Conservation (phyloP, 352 stramenopile genomes). For the Pythium rhizo-oryzae region DNA sequence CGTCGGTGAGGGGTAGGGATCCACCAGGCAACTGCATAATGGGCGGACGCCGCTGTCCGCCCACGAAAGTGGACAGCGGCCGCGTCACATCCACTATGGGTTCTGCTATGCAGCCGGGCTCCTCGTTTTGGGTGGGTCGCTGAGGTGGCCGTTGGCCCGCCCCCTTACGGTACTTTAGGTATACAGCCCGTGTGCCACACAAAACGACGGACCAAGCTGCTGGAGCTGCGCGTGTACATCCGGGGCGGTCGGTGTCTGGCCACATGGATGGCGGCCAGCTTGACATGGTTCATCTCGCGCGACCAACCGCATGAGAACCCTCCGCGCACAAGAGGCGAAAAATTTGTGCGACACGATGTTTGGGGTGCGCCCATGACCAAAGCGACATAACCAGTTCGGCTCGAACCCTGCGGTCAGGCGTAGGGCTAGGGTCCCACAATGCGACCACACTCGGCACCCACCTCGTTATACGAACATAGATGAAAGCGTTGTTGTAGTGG, state of each 20-base stretch:
- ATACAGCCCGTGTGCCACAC: background rate
- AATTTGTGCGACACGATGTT: conserved; percentile 18
- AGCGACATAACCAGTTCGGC: conserved; percentile 21
- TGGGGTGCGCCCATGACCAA: conserved; percentile 9
- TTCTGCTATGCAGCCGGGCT: too few species aligned
- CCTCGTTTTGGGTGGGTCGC: background rate
- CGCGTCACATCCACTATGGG: conserved; percentile 6
- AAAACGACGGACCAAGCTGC: too few species aligned
- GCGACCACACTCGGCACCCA: background rate
- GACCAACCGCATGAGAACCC: background rate
- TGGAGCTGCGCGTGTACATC: background rate
- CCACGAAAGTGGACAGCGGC: background rate
- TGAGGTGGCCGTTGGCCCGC: background rate
- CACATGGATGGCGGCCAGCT: too few species aligned
- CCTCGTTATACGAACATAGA: background rate
- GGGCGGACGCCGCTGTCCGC: background rate
- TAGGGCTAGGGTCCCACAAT: conserved; percentile 6
- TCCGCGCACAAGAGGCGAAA: conserved; percentile 2
- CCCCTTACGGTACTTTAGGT: background rate
- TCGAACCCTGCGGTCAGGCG: conserved; percentile 21
- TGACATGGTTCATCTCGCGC: background rate
- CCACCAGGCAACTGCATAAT: too few species aligned
- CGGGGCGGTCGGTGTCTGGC: background rate
- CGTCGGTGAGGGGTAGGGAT: background rate
- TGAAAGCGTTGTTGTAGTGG: background rate